Evolutionary conservation across 2,329 filamentous ascomycete genomes (phyloP).

Genomic region (Fusarium papillatum): DNA sequence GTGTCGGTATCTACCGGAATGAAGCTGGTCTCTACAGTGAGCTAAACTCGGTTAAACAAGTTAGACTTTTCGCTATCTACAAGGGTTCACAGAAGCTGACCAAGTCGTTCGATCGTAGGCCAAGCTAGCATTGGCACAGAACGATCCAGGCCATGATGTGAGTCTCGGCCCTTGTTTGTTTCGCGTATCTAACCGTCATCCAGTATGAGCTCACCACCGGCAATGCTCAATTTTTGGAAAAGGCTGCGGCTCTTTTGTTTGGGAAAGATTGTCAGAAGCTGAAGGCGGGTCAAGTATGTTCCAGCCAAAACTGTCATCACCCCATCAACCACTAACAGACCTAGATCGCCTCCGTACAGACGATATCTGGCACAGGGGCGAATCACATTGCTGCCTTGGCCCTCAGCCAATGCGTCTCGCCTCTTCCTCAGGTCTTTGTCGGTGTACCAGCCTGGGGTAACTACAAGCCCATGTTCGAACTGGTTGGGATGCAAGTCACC

Average conservation of each 20-base stretch:
- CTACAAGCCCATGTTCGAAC: slow-evolving; percentile 47
- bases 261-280: slow-evolving; percentile 34
- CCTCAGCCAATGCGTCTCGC: slow-evolving; percentile 39
- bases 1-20: slow-evolving; percentile 53
- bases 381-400: slow-evolving; percentile 52
- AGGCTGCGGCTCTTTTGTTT: slow-evolving; percentile 48
- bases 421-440: slow-evolving; percentile 46
- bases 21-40: slow-evolving; percentile 50
- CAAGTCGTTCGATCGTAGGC: slow-evolving; percentile 26
- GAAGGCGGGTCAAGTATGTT: slow-evolving; percentile 11
- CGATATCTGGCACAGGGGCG: slow-evolving; percentile 54
- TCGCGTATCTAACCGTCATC: not conserved
- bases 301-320: not conserved
- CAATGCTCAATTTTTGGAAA: slow-evolving; percentile 45
- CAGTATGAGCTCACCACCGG: slow-evolving; percentile 53
- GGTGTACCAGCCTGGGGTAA: slow-evolving; percentile 48
- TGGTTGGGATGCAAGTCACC: slow-evolving; percentile 44
- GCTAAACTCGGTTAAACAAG: slow-evolving; percentile 41
- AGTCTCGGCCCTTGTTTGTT: not conserved
- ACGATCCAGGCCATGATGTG: slow-evolving; percentile 45
- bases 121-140: slow-evolving; percentile 34
- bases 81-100: not conserved
- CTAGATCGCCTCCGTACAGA: slow-evolving; percentile 50
- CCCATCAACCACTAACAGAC: not conserved
- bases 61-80: not conserved